Percentiles rank a stretch among this genome's conserved stretches.
phyloP scores from a whole-genome alignment of 345 rosid species.

The Corymbia maculata region DNA sequence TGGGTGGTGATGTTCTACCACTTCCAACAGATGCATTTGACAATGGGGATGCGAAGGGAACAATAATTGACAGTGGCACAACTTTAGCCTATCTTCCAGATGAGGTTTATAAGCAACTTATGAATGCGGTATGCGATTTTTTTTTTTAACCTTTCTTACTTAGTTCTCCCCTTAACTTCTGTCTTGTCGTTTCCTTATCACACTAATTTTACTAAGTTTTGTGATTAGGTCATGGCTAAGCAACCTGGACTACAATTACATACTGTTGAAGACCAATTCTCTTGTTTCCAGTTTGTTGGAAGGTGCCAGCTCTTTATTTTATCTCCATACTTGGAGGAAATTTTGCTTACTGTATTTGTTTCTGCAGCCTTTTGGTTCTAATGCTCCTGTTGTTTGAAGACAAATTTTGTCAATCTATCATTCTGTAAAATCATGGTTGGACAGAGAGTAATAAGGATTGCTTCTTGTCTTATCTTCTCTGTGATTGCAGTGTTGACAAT shows the following conservation, averaged over 20 bases:
- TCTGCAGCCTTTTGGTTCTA: not conserved
- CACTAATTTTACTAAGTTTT: not conserved
- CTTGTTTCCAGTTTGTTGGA: slow-evolving; percentile 14
- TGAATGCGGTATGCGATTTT: slow-evolving; percentile 11
- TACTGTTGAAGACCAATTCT: slow-evolving; percentile 11
- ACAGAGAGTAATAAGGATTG: not conserved
- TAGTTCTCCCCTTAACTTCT: not conserved
- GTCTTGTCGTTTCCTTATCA: not conserved
- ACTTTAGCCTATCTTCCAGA: slow-evolving; percentile 42
- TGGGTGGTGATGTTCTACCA: slow-evolving; percentile 21
- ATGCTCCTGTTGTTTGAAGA: not conserved
- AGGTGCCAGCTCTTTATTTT: slow-evolving; percentile 5
- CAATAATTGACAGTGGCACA: slow-evolving; percentile 42
- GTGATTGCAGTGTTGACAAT: slow-evolving; percentile 19
- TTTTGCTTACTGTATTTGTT: not conserved
- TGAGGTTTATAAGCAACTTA: slow-evolving; percentile 17
- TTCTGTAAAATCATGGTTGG: not conserved
- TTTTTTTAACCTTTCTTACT: not conserved
- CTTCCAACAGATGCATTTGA: slow-evolving; percentile 21
- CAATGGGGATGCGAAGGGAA: slow-evolving; percentile 12
- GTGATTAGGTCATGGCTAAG: slow-evolving; percentile 4
- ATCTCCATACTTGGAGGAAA: not conserved
- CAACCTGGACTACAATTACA: slow-evolving; percentile 14
- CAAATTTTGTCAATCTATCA: not conserved
- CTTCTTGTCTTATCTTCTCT: not conserved